A percentile compares a stretch with the other conserved stretches of the same genome.
Conservation (phyloP, 2,329 filamentous ascomycete species). For the Drechslerella dactyloides region DNA sequence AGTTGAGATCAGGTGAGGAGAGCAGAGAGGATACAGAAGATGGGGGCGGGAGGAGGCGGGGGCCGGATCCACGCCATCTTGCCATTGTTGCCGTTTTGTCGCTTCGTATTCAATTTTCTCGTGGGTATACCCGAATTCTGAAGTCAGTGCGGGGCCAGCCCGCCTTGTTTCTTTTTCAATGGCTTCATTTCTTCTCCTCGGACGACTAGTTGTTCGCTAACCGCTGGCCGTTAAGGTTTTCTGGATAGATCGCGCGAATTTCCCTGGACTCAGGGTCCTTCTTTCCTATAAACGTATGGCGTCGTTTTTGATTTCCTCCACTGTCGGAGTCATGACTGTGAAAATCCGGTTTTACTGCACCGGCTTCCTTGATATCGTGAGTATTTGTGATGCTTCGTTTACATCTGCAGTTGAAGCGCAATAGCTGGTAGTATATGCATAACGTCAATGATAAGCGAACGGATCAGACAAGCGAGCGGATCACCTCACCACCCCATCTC, state of each 20-base stretch:
- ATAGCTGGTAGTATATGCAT: too few species aligned
- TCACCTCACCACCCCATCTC: too few species aligned
- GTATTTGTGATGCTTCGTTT: too few species aligned
- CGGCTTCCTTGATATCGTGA: too few species aligned
- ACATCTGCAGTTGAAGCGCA: too few species aligned
- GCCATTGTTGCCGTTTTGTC: slow-evolving; percentile 4
- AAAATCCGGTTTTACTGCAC: too few species aligned
- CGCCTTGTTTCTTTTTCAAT: slow-evolving; percentile 8
- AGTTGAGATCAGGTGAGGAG: background rate
- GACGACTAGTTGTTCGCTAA: background rate
- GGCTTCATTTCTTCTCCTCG: slow-evolving; percentile 7
- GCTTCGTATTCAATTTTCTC: slow-evolving; percentile 30
- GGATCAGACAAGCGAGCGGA: too few species aligned
- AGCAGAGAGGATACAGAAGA: background rate
- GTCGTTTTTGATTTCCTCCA: too few species aligned
- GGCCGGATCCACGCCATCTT: slow-evolving; percentile 10
- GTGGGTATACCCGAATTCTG: slow-evolving; percentile 33
- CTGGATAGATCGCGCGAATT: slow-evolving; percentile 30
- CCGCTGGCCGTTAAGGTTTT: slow-evolving; percentile 4
- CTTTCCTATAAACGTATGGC: slow-evolving; percentile 1
- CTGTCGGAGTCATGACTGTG: too few species aligned
- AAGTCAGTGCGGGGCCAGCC: slow-evolving; percentile 3
- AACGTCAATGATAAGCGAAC: too few species aligned
- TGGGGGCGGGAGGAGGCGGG: slow-evolving; percentile 8
- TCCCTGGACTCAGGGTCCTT: background rate